Conservation (phyloP, 2,329 filamentous ascomycete genomes). For the Davidsoniella australis region DNA sequence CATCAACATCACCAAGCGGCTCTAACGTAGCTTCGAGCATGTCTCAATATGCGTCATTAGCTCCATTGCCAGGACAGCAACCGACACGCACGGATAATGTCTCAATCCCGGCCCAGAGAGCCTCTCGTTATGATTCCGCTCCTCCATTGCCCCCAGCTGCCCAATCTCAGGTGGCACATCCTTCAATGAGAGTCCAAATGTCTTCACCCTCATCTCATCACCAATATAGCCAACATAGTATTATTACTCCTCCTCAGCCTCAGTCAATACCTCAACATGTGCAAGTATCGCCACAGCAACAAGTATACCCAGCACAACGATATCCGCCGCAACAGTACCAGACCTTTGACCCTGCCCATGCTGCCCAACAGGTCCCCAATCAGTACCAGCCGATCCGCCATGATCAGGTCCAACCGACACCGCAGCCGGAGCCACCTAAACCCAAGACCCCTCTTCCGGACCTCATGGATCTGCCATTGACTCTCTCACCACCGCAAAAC, state of each 20-base stretch:
- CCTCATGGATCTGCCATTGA: slow-evolving; percentile 40
- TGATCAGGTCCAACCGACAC: slow-evolving; percentile 12
- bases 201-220: neutral
- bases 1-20: neutral
- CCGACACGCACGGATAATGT: neutral
- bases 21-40: neutral
- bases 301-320: too few species aligned
- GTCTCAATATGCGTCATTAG: neutral
- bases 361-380: neutral
- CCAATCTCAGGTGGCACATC: neutral
- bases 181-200: neutral
- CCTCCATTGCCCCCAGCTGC: slow-evolving; percentile 24
- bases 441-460: slow-evolving; percentile 30
- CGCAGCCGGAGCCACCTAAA: slow-evolving; percentile 18
- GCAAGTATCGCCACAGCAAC: too few species aligned
- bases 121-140: slow-evolving; percentile 30
- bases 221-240: neutral
- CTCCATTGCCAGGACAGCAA: neutral
- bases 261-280: too few species aligned
- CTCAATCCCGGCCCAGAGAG: slow-evolving; percentile 4
- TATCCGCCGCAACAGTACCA: neutral
- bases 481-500: slow-evolving; percentile 27
- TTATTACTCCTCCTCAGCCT: neutral
- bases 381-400: neutral
- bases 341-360: neutral